Percentiles rank a stretch among this genome's conserved stretches.
These are phyloP conservation scores for Linnemannia exigua DNA, from an alignment of 192 early-diverging fungal species.

Conservation along the genomic window DNA sequence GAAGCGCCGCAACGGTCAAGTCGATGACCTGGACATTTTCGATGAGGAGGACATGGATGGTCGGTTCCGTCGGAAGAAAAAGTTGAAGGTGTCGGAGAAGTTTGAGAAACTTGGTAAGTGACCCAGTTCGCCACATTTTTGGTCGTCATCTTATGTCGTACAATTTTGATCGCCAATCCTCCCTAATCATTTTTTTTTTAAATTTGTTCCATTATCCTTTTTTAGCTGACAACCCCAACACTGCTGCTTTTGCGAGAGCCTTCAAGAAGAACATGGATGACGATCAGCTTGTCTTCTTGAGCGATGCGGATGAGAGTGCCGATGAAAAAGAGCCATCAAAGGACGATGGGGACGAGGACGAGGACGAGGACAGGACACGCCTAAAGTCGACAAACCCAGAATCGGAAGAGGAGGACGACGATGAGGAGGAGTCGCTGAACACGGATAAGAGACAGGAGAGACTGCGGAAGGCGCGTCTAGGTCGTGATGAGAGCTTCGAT, in stretches of 20 bases:
- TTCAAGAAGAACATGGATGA: conserved; percentile 43
- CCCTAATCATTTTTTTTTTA: background rate
- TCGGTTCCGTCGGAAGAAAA: conserved; percentile 50
- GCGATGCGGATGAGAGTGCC: conserved; percentile 44
- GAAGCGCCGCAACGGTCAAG: conserved; percentile 52
- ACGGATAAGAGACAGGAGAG: conserved; percentile 33
- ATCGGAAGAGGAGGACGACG: conserved; percentile 10
- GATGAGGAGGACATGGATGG: conserved; percentile 52
- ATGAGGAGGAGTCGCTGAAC: conserved; percentile 30
- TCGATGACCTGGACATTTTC: conserved; percentile 46
- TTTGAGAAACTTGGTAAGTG: conserved; percentile 51
- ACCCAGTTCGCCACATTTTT: background rate
- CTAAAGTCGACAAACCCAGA: background rate
- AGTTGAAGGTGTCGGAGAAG: conserved; percentile 49
- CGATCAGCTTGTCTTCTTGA: conserved; percentile 46
- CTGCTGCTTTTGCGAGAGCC: conserved; percentile 47
- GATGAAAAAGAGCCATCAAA: conserved; percentile 9
- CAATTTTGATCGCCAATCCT: too few species aligned
- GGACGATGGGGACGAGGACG: background rate
- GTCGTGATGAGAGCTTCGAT: background rate
- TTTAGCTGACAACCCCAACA: conserved; percentile 45
- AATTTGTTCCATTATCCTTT: background rate
- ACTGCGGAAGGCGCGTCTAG: conserved; percentile 10
- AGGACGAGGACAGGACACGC: conserved; percentile 9
- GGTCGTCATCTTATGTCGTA: too few species aligned